Conservation (phyloP, 148 eudicot genomes). For the Rhododendron molle region DNA sequence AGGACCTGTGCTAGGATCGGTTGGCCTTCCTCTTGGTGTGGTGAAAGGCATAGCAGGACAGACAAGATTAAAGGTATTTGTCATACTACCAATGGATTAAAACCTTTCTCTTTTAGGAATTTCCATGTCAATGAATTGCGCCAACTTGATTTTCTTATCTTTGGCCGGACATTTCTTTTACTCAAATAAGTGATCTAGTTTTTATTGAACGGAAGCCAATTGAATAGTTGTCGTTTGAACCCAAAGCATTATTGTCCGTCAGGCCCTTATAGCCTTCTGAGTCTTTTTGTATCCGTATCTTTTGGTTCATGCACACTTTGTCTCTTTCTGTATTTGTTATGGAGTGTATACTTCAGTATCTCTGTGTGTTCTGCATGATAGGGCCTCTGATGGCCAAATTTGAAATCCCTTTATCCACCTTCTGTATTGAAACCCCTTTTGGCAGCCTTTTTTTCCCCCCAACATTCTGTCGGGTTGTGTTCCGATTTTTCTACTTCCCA, state of each 20-base stretch:
- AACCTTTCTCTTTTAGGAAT: not conserved
- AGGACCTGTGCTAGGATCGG: slow-evolving; percentile 85
- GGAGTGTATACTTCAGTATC: not conserved
- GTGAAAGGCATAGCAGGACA: slow-evolving; percentile 99
- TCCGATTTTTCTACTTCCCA: not conserved
- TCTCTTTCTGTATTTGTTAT: not conserved
- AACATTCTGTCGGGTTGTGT: not conserved
- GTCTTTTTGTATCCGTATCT: not conserved
- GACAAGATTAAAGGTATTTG: slow-evolving; percentile 71
- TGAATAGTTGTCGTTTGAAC: not conserved
- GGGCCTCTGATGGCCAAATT: not conserved
- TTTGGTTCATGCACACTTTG: not conserved
- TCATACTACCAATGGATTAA: not conserved
- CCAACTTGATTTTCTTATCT: not conserved
- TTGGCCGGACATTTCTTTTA: not conserved
- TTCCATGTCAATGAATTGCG: not conserved
- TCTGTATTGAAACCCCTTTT: not conserved
- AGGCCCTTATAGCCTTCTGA: not conserved
- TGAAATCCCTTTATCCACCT: not conserved
- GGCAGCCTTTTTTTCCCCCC: not conserved
- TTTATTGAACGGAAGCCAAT: not conserved
- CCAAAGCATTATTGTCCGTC: not conserved
- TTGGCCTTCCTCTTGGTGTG: slow-evolving; percentile 87
- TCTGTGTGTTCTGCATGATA: not conserved
- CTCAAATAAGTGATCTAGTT: not conserved